A percentile compares a stretch with the other conserved stretches of the same genome.
phyloP scores from a whole-genome alignment of 1,139 yeast genomes.

The Kodamaea derodonti region DNA sequence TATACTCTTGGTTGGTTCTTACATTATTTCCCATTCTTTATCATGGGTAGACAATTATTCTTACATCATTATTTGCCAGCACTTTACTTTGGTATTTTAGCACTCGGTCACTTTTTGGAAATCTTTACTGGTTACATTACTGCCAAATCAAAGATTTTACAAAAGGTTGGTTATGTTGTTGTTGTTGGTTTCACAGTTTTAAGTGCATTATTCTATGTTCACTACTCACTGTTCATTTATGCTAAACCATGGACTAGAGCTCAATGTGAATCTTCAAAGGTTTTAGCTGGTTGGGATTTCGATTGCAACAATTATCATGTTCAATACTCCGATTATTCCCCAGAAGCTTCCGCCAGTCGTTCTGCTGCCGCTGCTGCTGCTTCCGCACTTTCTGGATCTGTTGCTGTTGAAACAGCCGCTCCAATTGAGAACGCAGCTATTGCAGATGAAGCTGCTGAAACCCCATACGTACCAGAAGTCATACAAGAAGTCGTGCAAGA shows the following conservation, averaged over 20 bases:
- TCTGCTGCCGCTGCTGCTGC: conserved; percentile 4
- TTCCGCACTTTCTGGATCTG: conserved; percentile 2
- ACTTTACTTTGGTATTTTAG: conserved; percentile 81
- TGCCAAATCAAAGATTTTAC: conserved; percentile 33
- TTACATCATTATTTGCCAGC: conserved; percentile 92
- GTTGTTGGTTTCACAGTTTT: conserved; percentile 47
- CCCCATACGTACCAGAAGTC: conserved; percentile 18
- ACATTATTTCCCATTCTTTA: conserved; percentile 83
- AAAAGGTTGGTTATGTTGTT: conserved; percentile 38
- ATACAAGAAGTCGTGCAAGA: no score
- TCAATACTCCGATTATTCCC: conserved; percentile 23
- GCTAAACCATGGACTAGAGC: conserved; percentile 78
- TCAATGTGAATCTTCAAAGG: conserved; percentile 59
- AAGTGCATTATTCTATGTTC: conserved; percentile 53
- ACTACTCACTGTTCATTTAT: conserved; percentile 72
- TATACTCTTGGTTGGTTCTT: conserved; percentile 78
- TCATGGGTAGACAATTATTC: conserved; percentile 93
- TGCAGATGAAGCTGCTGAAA: conserved; percentile 22
- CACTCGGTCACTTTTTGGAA: conserved; percentile 80
- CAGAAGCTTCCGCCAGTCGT: conserved; percentile 1
- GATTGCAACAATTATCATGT: conserved; percentile 61
- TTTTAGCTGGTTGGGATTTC: conserved; percentile 76
- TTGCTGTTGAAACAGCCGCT: conserved; percentile 5
- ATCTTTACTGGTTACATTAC: conserved; percentile 49
- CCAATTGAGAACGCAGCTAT: conserved; percentile 19